A percentile compares a stretch with the other conserved stretches of the same genome.
phyloP scores from a whole-genome alignment of 2,329 filamentous ascomycete species.

The Calonectria leucothoes region DNA sequence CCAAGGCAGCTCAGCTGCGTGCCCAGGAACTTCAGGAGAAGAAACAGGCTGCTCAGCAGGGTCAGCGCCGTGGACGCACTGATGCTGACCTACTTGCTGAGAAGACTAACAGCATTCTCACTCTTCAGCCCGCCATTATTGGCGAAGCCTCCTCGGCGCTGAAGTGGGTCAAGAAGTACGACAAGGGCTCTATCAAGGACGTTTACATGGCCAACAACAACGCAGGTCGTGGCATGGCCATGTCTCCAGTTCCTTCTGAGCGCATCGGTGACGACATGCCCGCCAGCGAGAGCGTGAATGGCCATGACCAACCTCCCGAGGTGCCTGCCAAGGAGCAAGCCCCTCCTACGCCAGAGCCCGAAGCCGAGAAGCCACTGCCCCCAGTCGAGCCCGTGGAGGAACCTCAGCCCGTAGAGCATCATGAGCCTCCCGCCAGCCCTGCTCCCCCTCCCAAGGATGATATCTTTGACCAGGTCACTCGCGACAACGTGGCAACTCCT shows the following conservation, averaged over 20 bases:
- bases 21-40: conserved; percentile 73
- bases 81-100: conserved; percentile 67
- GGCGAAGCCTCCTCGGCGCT: conserved; percentile 91
- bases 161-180: conserved; percentile 97
- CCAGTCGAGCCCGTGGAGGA: conserved; percentile 15
- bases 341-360: conserved; percentile 33
- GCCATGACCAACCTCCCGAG: conserved; percentile 48
- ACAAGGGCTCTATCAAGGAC: conserved; percentile 86
- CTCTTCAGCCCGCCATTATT: conserved; percentile 84
- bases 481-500: conserved; percentile 38
- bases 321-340: conserved; percentile 55
- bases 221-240: conserved; percentile 73
- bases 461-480: conserved; percentile 31
- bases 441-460: conserved; percentile 42
- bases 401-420: conserved; percentile 16
- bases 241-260: conserved; percentile 50
- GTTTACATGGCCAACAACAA: conserved; percentile 83
- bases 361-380: conserved; percentile 30
- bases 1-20: conserved; percentile 86
- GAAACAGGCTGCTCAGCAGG: conserved; percentile 53
- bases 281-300: conserved; percentile 26
- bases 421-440: conserved; percentile 27
- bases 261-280: conserved; percentile 39
- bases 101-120: conserved; percentile 92
- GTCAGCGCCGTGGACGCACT: conserved; percentile 64